Percentiles rank a stretch among this genome's conserved stretches.
Evolutionary conservation across 2,329 filamentous ascomycete species (phyloP).

Genomic region (Aspergillus tubingensis): DNA sequence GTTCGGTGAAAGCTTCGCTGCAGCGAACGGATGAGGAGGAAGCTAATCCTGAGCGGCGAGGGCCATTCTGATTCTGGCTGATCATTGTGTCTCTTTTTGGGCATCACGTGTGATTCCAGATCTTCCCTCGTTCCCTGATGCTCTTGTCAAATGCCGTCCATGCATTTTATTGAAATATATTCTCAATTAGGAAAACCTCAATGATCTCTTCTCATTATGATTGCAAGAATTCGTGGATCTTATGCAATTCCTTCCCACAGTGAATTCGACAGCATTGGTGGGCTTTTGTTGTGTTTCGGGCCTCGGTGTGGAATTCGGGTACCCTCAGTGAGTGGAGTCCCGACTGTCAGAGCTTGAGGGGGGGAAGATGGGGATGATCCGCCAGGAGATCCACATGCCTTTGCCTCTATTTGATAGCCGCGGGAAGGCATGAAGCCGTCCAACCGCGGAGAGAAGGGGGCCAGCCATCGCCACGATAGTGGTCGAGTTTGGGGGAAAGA

Average conservation of each 20-base stretch:
- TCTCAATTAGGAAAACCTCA: too few species aligned
- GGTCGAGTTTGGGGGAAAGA: too few species aligned
- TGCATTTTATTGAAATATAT: too few species aligned
- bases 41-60: not conserved
- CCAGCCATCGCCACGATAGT: not conserved
- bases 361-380: slow-evolving; percentile 4
- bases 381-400: slow-evolving; percentile 5
- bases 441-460: slow-evolving; percentile 13
- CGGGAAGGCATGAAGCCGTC: slow-evolving; percentile 10
- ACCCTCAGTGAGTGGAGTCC: not conserved
- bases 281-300: not conserved
- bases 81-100: not conserved
- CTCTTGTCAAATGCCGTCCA: too few species aligned
- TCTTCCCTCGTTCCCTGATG: too few species aligned
- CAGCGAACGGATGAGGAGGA: slow-evolving; percentile 38
- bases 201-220: too few species aligned
- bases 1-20: slow-evolving; percentile 40
- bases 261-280: not conserved
- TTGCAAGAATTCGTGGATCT: too few species aligned
- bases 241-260: too few species aligned
- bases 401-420: slow-evolving; percentile 9
- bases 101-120: not conserved
- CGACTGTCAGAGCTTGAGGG: not conserved
- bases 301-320: not conserved
- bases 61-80: not conserved